These are phyloP conservation scores for Kodamaea hsintzibuensis DNA, from an alignment of 805 yeast species.

Conservation along the genomic window DNA sequence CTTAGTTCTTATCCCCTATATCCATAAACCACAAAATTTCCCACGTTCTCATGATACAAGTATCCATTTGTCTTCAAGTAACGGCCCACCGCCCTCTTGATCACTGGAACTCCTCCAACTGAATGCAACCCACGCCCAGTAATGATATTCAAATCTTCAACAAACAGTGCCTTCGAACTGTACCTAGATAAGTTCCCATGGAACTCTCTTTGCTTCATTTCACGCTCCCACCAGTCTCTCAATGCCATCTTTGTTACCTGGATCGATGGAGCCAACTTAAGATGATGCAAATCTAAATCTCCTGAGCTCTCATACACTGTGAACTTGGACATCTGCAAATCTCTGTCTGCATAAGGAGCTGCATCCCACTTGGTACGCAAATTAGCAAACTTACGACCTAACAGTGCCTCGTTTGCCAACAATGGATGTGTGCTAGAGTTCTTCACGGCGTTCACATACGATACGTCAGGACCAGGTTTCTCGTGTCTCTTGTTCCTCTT, in stretches of 20 bases:
- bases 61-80: constrained; percentile 40
- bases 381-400: constrained; percentile 8
- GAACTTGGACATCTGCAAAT: constrained; percentile 1
- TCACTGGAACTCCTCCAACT: constrained; percentile 51
- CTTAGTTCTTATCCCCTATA: not conserved
- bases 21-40: constrained; percentile 48
- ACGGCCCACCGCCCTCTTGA: constrained; percentile 44
- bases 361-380: constrained; percentile 10
- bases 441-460: constrained; percentile 2
- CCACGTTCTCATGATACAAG: constrained; percentile 47
- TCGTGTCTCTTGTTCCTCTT: not conserved
- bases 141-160: constrained; percentile 47
- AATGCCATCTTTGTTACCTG: constrained; percentile 36
- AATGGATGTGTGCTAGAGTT: not conserved
- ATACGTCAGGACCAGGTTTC: not conserved
- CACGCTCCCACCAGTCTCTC: constrained; percentile 64
- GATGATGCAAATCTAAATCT: constrained; percentile 58
- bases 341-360: not conserved
- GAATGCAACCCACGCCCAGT: constrained; percentile 79
- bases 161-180: constrained; percentile 39
- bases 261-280: constrained; percentile 49
- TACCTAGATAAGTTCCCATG: constrained; percentile 37
- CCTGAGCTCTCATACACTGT: constrained; percentile 10
- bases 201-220: constrained; percentile 40
- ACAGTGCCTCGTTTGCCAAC: not conserved